Evolutionary conservation across 306 rosid species (phyloP).

Genomic region (Carpinus fangiana): DNA sequence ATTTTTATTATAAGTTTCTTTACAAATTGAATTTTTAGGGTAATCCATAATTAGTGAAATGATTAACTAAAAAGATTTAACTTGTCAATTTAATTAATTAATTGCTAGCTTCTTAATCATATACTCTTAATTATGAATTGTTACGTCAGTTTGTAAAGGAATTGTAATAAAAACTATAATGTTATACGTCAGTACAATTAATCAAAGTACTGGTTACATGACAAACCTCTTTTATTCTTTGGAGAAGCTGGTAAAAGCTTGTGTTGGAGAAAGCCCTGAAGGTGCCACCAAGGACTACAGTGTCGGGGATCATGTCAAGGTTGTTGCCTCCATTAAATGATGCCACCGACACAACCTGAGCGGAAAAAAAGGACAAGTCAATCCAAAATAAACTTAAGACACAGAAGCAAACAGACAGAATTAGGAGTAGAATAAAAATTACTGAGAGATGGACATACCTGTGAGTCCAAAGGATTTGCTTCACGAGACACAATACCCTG

Average conservation of each 20-base stretch:
- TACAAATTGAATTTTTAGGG: too few species aligned
- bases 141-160: background rate
- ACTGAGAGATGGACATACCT: slow-evolving; percentile 39
- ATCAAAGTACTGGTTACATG: background rate
- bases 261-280: slow-evolving; percentile 91
- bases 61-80: too few species aligned
- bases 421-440: too few species aligned
- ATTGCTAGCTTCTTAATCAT: too few species aligned
- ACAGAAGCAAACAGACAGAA: too few species aligned
- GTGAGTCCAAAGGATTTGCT: slow-evolving; percentile 89
- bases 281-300: slow-evolving; percentile 82
- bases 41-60: too few species aligned
- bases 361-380: background rate
- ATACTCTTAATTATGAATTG: too few species aligned
- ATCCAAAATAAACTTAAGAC: background rate
- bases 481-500: slow-evolving; percentile 96
- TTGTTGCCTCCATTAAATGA: slow-evolving; percentile 75
- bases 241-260: slow-evolving; percentile 74
- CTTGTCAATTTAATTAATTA: too few species aligned
- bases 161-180: background rate
- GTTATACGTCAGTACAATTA: background rate
- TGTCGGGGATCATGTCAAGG: slow-evolving; percentile 68
- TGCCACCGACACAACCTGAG: slow-evolving; percentile 85
- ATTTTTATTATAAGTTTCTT: too few species aligned
- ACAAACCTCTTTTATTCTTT: slow-evolving; percentile 79